phyloP scores from a whole-genome alignment of 176 grass and related monocot genomes.

The Echinochloa phyllopogon region DNA sequence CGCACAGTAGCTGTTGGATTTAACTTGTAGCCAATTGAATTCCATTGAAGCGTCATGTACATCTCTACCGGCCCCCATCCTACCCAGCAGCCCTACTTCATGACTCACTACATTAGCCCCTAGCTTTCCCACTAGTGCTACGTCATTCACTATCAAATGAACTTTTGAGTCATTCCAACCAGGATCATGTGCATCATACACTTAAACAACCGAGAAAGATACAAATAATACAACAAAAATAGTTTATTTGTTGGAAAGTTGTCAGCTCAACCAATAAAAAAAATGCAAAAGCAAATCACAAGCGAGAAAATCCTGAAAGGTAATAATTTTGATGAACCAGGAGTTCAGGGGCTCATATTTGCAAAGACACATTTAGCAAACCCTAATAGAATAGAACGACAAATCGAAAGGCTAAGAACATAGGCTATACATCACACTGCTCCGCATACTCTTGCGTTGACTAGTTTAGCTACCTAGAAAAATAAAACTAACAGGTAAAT shows the following conservation, averaged over 20 bases:
- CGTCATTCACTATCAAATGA: not conserved
- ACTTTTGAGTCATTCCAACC: not conserved
- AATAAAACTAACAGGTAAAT: not conserved
- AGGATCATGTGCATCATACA: slow-evolving; percentile 27
- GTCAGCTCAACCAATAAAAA: not conserved
- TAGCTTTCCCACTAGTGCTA: not conserved
- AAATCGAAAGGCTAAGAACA: not conserved
- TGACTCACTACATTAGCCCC: not conserved
- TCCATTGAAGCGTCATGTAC: not conserved
- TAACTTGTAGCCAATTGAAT: not conserved
- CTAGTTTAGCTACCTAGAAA: not conserved
- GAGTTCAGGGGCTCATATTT: not conserved
- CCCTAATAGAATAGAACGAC: not conserved
- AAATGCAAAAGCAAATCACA: slow-evolving; percentile 2
- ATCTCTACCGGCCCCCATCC: not conserved
- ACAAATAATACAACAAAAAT: not conserved
- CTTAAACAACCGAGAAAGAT: not conserved
- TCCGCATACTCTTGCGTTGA: slow-evolving; percentile 39
- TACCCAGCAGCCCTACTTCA: not conserved
- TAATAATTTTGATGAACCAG: not conserved
- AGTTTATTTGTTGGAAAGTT: not conserved
- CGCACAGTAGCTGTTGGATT: not conserved
- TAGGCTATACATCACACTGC: not conserved
- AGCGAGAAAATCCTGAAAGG: not conserved
- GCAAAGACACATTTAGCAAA: slow-evolving; percentile 11